Conservation (phyloP, 2,329 filamentous ascomycete genomes). For the Calonectria pseudoreteaudii region DNA sequence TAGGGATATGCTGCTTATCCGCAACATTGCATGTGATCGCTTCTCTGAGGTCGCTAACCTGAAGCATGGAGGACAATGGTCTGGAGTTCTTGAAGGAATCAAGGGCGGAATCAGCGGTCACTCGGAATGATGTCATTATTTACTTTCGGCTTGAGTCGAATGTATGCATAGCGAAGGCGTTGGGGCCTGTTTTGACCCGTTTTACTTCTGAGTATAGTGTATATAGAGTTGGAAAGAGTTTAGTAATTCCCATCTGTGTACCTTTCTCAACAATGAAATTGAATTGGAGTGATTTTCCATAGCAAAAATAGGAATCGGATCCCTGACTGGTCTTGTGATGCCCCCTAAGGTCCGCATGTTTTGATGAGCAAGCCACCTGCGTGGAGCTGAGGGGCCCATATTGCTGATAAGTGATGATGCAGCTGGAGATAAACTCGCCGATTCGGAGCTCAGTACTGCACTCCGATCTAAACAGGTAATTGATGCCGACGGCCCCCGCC, state of each 20-base stretch:
- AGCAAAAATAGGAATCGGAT: background rate
- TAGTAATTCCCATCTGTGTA: background rate
- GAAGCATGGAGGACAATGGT: conserved; percentile 59
- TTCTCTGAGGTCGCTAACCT: conserved; percentile 61
- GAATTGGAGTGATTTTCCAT: background rate
- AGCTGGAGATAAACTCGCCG: conserved; percentile 4
- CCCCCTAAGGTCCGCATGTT: background rate
- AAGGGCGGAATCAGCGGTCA: conserved; percentile 57
- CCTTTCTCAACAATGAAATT: background rate
- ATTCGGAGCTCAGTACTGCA: conserved; percentile 2
- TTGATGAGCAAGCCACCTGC: background rate
- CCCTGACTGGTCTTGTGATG: background rate
- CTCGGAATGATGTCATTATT: conserved; percentile 32
- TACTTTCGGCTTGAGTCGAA: background rate
- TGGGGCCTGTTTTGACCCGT: conserved; percentile 17
- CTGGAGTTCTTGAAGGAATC: conserved; percentile 63
- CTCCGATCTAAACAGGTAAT: conserved; percentile 1
- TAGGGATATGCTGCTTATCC: conserved; percentile 80
- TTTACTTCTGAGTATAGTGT: background rate
- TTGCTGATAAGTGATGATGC: background rate
- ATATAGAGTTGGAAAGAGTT: background rate
- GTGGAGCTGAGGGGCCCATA: background rate
- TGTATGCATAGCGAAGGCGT: conserved; percentile 44
- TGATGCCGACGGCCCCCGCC: background rate
- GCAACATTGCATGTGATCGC: conserved; percentile 76